Base-by-base conservation (phyloP, 176 grass and related monocot species). In the Aegilops tauschii region DNA sequence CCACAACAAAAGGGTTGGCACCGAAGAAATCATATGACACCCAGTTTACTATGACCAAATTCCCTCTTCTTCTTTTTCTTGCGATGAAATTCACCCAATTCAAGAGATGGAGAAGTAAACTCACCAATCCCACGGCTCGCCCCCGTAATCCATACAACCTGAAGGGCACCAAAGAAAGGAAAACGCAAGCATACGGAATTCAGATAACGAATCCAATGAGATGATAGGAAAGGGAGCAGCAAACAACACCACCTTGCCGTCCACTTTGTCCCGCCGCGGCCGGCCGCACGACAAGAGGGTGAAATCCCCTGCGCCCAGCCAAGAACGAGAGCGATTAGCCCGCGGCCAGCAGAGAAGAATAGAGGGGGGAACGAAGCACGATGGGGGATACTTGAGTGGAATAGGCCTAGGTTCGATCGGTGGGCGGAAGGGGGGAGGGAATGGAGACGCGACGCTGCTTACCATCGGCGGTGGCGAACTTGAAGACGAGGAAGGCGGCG, bases 61-160 rank as follows among this genome's bases (percentile, higher is more conserved):
- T 76, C 73, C 42, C 9, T 42, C 3, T 12, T 44, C 0, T 76
- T 17, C 3, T 25, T 1, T 17, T 9, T 27, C 25, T 25, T 18
- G 25, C 3, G 3, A 75, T 75, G 7, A 75, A 74, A 49, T 42
- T 28, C 50, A 7, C 50, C 5, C 50, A 18, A 54, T 54, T 54
- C 2, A 54, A 54, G 1, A 54, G 50, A 18, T 0, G 2, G 50
- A 54, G 2, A 54, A 54, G 16, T 18, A 54, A 54, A 80, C 90
- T 93, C 50, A 98, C 97, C 97, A 37, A 98, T 98, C 67, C 97
- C 97, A 20, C 97, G 94, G 84, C 97, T 98, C 12, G 94, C 97
- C 4, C 97, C 97, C 12, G 94, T 98, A 21, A 98, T 91, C 97
- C 97, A 98, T 49, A 98, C 97, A 58, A 98, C 97, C 97, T 98